Evolutionary conservation across 495 filamentous ascomycete genomes (phyloP).

Genomic region (Aspergillus ostianus): DNA sequence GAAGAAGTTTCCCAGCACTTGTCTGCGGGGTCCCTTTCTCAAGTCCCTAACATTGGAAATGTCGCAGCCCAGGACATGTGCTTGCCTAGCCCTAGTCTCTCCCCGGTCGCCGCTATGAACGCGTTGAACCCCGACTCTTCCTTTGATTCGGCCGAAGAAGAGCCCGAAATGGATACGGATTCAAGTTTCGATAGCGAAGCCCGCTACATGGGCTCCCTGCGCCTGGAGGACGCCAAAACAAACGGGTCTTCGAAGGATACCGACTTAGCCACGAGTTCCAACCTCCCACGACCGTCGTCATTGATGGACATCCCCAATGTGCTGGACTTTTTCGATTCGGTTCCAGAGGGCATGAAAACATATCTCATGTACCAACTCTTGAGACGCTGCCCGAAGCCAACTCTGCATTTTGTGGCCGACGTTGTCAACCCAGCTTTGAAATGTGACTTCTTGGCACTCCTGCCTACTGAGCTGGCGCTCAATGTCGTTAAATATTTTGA

Average conservation of each 20-base stretch:
- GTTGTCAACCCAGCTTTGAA: constrained; percentile 96
- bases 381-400: constrained; percentile 82
- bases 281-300: constrained; percentile 35
- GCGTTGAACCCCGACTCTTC: constrained; percentile 48
- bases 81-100: constrained; percentile 90
- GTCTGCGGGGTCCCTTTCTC: constrained; percentile 27
- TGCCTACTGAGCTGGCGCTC: constrained; percentile 83
- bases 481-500: constrained; percentile 88
- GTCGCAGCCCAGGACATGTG: constrained; percentile 81
- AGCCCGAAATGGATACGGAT: constrained; percentile 44
- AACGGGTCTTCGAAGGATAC: constrained; percentile 10
- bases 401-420: constrained; percentile 85
- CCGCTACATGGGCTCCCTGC: constrained; percentile 23
- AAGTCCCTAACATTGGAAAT: constrained; percentile 47
- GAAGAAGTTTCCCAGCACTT: constrained; percentile 24
- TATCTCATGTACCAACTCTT: constrained; percentile 97
- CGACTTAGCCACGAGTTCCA: constrained; percentile 11
- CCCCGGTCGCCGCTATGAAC: constrained; percentile 82
- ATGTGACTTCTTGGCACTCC: constrained; percentile 81
- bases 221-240: constrained; percentile 18
- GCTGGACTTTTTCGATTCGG: constrained; percentile 84
- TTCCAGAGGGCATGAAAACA: constrained; percentile 83
- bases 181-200: constrained; percentile 43
- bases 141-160: constrained; percentile 44
- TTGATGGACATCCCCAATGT: constrained; percentile 77